A percentile compares a stretch with the other conserved stretches of the same genome.
These are phyloP conservation scores for Pterocarpus santalinus DNA, from an alignment of 306 rosid genomes.

Conservation along the genomic window DNA sequence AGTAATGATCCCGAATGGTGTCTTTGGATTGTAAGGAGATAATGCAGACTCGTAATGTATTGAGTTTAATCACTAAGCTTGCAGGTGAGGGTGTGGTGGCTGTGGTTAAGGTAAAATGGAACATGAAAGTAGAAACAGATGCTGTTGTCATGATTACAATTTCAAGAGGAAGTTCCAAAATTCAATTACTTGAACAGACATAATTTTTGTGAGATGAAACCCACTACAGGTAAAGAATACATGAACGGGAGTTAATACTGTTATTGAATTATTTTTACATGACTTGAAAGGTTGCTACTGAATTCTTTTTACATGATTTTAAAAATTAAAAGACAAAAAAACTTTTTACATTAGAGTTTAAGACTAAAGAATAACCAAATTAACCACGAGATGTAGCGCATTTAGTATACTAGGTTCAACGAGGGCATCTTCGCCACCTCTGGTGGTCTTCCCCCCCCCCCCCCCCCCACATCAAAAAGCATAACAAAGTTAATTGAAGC, in stretches of 20 bases:
- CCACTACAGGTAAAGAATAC: not conserved
- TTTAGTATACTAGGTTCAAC: not conserved
- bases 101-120: constrained; percentile 2
- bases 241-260: not conserved
- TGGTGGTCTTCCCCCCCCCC: no score
- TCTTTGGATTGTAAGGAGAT: no score
- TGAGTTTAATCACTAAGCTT: not conserved
- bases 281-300: not conserved
- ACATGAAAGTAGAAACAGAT: not conserved
- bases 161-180: not conserved
- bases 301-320: not conserved
- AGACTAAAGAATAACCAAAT: not conserved
- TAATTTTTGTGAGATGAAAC: not conserved
- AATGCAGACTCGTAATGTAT: no score
- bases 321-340: not conserved
- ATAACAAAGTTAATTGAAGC: not conserved
- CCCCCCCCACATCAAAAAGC: no score
- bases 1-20: no score
- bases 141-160: not conserved
- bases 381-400: not conserved
- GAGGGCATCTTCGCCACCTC: not conserved
- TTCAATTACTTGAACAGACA: no score
- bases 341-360: not conserved
- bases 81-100: not conserved
- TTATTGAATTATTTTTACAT: not conserved